A percentile compares a stretch with the other conserved stretches of the same genome.
These are phyloP conservation scores for Mucor mucedo DNA, from an alignment of 371 early-diverging fungal species.

Conservation along the genomic window DNA sequence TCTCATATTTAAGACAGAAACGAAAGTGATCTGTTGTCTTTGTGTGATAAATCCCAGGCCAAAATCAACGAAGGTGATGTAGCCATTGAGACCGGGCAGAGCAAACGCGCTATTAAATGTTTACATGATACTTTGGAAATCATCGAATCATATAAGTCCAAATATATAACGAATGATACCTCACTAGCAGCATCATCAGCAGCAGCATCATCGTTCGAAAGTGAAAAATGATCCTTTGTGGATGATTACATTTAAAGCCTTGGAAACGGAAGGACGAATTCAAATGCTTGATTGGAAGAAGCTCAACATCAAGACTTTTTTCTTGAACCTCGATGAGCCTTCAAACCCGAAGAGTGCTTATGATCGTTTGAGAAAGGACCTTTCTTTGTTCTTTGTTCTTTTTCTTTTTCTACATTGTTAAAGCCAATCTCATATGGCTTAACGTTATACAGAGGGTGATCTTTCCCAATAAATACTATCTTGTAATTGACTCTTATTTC, in stretches of 20 bases:
- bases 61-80: slow-evolving; percentile 17
- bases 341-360: slow-evolving; percentile 14
- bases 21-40: slow-evolving; percentile 6
- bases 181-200: slow-evolving; percentile 1
- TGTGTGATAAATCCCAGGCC: slow-evolving; percentile 11
- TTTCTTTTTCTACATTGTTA: not conserved
- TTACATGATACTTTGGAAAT: slow-evolving; percentile 17
- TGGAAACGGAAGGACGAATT: slow-evolving; percentile 15
- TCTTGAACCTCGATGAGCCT: slow-evolving; percentile 6
- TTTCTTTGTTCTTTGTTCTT: slow-evolving; percentile 1
- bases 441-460: no score
- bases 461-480: no score
- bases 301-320: slow-evolving; percentile 11
- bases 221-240: slow-evolving; percentile 11
- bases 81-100: slow-evolving; percentile 7
- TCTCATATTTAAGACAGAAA: not conserved
- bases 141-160: slow-evolving; percentile 7
- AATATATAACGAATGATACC: slow-evolving; percentile 13
- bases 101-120: slow-evolving; percentile 20
- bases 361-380: slow-evolving; percentile 13
- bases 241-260: slow-evolving; percentile 4
- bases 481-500: no score
- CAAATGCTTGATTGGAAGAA: slow-evolving; percentile 16
- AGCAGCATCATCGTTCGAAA: slow-evolving; percentile 5
- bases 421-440: no score